Evolutionary conservation across 2,329 filamentous ascomycete species (phyloP).

Genomic region (Myriosclerotinia curreyana): DNA sequence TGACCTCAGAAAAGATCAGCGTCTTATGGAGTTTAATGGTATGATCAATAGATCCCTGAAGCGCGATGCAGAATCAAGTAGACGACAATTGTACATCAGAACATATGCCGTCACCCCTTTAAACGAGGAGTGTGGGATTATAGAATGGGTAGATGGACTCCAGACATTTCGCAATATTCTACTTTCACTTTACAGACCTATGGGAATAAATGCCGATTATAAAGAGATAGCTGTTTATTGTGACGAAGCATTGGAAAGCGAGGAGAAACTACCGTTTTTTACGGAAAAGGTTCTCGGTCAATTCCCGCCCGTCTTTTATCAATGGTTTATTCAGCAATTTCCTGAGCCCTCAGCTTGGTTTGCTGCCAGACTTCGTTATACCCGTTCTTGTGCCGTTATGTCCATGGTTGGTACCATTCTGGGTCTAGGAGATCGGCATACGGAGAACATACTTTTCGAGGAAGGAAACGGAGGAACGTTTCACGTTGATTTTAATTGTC

Average conservation of each 20-base stretch:
- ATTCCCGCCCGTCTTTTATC: constrained; percentile 80
- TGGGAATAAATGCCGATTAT: constrained; percentile 69
- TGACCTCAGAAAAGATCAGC: constrained; percentile 93
- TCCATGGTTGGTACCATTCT: constrained; percentile 98
- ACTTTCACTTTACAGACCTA: constrained; percentile 71
- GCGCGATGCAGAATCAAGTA: constrained; percentile 84
- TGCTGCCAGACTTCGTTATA: constrained; percentile 80
- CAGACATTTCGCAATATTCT: constrained; percentile 92
- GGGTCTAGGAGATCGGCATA: constrained; percentile 89
- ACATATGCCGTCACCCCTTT: constrained; percentile 96
- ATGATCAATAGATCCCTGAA: constrained; percentile 97
- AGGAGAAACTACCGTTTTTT: constrained; percentile 67
- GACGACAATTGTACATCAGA: constrained; percentile 88
- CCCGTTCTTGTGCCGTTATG: constrained; percentile 94
- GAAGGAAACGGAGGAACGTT: constrained; percentile 91
- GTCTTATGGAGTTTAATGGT: constrained; percentile 97
- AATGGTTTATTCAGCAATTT: constrained; percentile 96
- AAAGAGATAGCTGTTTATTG: constrained; percentile 58
- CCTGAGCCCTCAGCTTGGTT: constrained; percentile 94
- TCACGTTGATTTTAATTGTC: constrained; percentile 98
- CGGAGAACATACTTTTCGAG: constrained; percentile 94
- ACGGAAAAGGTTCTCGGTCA: constrained; percentile 59
- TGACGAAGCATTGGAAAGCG: constrained; percentile 59
- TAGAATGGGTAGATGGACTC: constrained; percentile 97
- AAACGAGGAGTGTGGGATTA: constrained; percentile 95